Base-by-base conservation (phyloP, 768 basidiomycete genomes). In the Leccinum rimulosum region DNA sequence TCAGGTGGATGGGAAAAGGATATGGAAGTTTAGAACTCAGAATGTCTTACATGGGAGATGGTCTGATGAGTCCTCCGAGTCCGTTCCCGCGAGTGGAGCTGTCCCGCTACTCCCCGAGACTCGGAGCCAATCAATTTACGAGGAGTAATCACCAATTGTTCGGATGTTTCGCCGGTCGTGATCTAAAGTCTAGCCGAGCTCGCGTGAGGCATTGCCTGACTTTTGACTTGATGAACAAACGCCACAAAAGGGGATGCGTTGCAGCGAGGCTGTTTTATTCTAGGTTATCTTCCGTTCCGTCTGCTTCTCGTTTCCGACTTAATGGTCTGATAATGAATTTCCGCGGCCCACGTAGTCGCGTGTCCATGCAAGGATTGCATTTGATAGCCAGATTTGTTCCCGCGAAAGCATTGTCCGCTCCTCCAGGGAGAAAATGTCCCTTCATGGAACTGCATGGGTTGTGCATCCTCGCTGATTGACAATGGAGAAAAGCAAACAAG, bases 351-450 rank as follows among this genome's bases (percentile, higher is more conserved):
- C 28, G 14, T 14, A 11, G 17, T 38, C 48, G 59, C 54, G 54
- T 27, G 25, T 56, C 47, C 22, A 6, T 28, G 50, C 57, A 55
- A 36, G 54, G 12, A n/a, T 31, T 43, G 1, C 4, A 33, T 51
- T 66, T 52, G 40, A 19, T 45, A 47, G 22, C 27, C 66, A 50
- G 67, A 64, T 66, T 49, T 60, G 28, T 54, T 67, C 55, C 65
- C 67, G 67, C 68, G 65, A 68, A 60, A 43, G 45, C 54, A 50
- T 9, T 19, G 5, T 11, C 10, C 25, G 17, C 10, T 6, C 7
- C n/a, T 12, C 43, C 43, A 12, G 43, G 27, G 11, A 49, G 10
- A 36, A 38, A 49, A 60, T 49, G 28, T 36, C 35, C 17, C 51
- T 19, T 25, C 15, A 15, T 22, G 47, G 43, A 6, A 50, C 8